phyloP scores from a whole-genome alignment of 345 rosid genomes.

The Rhizophora apiculata region DNA sequence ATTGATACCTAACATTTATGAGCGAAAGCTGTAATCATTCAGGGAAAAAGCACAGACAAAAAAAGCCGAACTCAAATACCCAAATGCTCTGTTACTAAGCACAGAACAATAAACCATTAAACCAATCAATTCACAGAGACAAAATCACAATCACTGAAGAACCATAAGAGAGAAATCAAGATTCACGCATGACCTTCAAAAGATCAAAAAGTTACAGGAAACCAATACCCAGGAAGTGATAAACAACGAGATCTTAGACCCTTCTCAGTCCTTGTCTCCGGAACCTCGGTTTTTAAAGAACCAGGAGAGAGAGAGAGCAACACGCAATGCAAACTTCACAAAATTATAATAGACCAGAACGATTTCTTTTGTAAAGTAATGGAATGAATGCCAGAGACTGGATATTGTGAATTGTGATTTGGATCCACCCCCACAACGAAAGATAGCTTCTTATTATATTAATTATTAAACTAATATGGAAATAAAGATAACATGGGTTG shows the following conservation, averaged over 20 bases:
- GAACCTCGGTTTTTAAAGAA: neutral
- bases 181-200: neutral
- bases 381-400: neutral
- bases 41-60: neutral
- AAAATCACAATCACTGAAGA: neutral
- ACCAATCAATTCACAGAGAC: neutral
- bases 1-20: neutral
- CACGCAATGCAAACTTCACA: neutral
- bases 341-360: neutral
- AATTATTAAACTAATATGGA: no score
- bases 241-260: no score
- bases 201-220: neutral
- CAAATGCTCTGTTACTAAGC: neutral
- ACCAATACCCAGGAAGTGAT: neutral
- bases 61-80: neutral
- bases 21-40: neutral
- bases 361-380: neutral
- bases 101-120: neutral
- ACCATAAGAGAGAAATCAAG: neutral
- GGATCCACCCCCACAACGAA: no score
- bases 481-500: no score
- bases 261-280: neutral
- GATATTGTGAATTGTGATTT: neutral
- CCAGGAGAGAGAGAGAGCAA: neutral
- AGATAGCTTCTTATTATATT: no score